phyloP scores from a whole-genome alignment of 169 alveolate species.

The Cryptosporidium canis region DNA sequence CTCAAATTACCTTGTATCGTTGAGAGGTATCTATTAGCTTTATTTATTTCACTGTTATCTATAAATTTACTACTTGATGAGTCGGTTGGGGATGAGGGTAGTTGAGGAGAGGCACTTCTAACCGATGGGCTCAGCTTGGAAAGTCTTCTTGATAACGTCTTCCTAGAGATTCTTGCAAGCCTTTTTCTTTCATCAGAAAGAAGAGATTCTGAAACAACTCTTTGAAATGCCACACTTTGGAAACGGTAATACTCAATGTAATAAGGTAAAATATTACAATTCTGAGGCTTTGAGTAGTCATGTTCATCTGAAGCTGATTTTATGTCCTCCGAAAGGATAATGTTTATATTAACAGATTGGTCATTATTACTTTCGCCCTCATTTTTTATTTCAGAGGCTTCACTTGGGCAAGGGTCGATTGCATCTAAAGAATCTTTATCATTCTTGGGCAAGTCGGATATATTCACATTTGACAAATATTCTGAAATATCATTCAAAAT shows the following conservation, averaged over 20 bases:
- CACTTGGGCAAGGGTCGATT: slow-evolving; percentile 4
- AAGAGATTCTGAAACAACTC: slow-evolving; percentile 71
- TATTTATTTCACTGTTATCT: neutral
- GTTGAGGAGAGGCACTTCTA: slow-evolving; percentile 67
- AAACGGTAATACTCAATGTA: slow-evolving; percentile 71
- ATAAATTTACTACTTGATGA: slow-evolving; percentile 7
- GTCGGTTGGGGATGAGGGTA: slow-evolving; percentile 64
- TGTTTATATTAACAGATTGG: slow-evolving; percentile 14
- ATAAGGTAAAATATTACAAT: slow-evolving; percentile 39
- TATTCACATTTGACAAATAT: neutral
- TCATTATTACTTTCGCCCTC: slow-evolving; percentile 16
- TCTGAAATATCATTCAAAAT: slow-evolving; percentile 20
- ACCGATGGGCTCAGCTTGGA: slow-evolving; percentile 68
- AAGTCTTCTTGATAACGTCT: slow-evolving; percentile 54
- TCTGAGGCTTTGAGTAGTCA: slow-evolving; percentile 9
- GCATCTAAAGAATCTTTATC: slow-evolving; percentile 10
- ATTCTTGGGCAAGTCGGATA: slow-evolving; percentile 11
- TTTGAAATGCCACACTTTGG: slow-evolving; percentile 71
- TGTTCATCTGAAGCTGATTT: neutral
- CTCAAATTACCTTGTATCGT: neutral
- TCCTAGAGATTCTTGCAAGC: slow-evolving; percentile 66
- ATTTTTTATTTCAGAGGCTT: neutral
- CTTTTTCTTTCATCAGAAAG: slow-evolving; percentile 65
- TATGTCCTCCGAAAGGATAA: slow-evolving; percentile 7
- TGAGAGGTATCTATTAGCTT: neutral